Percentiles rank a stretch among this genome's conserved stretches.
These are phyloP conservation scores for Extremus antarcticus DNA, from an alignment of 495 filamentous ascomycete species.

Conservation along the genomic window DNA sequence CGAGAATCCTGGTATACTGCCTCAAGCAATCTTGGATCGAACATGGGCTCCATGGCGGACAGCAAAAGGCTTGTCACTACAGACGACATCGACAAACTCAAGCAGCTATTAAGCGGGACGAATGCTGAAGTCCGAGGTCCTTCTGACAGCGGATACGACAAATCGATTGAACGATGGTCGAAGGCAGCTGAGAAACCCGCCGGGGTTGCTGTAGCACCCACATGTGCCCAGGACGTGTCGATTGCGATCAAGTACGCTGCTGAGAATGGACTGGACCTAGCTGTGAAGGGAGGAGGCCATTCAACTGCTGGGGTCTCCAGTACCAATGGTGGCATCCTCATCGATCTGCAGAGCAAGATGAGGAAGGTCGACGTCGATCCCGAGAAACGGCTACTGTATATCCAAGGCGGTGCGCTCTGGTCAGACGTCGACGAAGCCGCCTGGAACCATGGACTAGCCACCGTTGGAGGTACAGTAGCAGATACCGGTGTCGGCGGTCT, in stretches of 20 bases:
- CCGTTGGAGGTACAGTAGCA: slow-evolving; percentile 51
- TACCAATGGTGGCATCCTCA: slow-evolving; percentile 41
- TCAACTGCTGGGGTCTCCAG: slow-evolving; percentile 40
- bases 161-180: slow-evolving; percentile 26
- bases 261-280: slow-evolving; percentile 36
- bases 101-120: slow-evolving; percentile 2
- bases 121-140: slow-evolving; percentile 7
- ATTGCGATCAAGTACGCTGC: slow-evolving; percentile 36
- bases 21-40: too few species aligned
- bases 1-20: too few species aligned
- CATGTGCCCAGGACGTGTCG: slow-evolving; percentile 30
- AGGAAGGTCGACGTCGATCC: slow-evolving; percentile 38
- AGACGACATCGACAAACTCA: slow-evolving; percentile 5
- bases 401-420: slow-evolving; percentile 46
- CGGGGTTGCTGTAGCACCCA: slow-evolving; percentile 34
- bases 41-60: neutral
- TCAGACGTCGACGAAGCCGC: slow-evolving; percentile 44
- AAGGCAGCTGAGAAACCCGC: slow-evolving; percentile 22
- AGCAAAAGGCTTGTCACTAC: neutral
- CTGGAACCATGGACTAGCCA: slow-evolving; percentile 39
- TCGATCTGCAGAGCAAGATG: slow-evolving; percentile 43
- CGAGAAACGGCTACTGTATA: slow-evolving; percentile 35
- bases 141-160: slow-evolving; percentile 14
- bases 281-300: slow-evolving; percentile 45
- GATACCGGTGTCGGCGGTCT: slow-evolving; percentile 50